Evolutionary conservation across 495 filamentous ascomycete genomes (phyloP).

Genomic region (Xylaria longipes): DNA sequence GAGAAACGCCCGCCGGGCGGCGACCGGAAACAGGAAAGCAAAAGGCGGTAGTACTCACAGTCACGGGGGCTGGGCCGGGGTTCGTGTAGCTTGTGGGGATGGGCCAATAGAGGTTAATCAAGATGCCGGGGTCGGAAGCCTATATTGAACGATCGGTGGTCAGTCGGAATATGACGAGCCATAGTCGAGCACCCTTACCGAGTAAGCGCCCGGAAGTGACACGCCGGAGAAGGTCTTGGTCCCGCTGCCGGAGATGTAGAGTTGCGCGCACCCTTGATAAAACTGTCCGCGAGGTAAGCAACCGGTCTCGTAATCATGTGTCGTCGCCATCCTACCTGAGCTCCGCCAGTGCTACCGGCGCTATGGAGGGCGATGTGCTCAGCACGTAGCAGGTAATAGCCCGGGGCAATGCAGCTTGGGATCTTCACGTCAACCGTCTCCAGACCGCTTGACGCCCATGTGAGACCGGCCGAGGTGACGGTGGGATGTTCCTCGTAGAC

Average conservation of each 20-base stretch:
- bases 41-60: conserved; percentile 17
- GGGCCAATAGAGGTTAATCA: conserved; percentile 54
- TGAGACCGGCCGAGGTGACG: conserved; percentile 43
- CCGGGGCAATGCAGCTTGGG: conserved; percentile 54
- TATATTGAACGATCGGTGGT: not conserved
- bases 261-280: conserved; percentile 55
- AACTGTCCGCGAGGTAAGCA: conserved; percentile 41
- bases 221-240: conserved; percentile 45
- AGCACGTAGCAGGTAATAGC: conserved; percentile 62
- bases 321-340: conserved; percentile 52
- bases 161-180: not conserved
- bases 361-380: conserved; percentile 62
- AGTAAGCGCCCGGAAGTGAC: conserved; percentile 50
- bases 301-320: not conserved
- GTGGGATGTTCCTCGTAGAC: conserved; percentile 55
- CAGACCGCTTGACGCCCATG: conserved; percentile 43
- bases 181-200: conserved; percentile 13
- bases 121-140: conserved; percentile 49
- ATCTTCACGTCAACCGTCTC: conserved; percentile 49
- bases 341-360: conserved; percentile 48
- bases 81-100: conserved; percentile 51
- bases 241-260: conserved; percentile 48
- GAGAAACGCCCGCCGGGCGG: not conserved
- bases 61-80: conserved; percentile 44
- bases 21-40: not conserved